phyloP scores from a whole-genome alignment of 345 rosid species.

The Alliaria petiolata region DNA sequence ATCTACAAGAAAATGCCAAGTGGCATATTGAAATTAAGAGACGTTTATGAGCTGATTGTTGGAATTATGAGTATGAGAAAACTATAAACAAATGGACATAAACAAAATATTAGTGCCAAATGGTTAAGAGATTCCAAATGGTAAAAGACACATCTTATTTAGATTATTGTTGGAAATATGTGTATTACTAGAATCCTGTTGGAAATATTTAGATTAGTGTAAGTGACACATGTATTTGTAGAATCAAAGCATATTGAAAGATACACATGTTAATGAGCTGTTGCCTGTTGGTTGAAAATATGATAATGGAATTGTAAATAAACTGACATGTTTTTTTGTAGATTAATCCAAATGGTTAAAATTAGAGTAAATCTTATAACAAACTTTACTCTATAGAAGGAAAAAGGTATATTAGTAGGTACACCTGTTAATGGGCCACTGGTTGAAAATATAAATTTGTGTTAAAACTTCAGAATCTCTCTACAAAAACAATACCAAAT shows the following conservation, averaged over 20 bases:
- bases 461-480: not conserved
- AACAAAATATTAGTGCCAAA: no score
- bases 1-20: not conserved
- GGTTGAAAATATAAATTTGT: not conserved
- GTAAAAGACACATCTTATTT: no score
- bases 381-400: not conserved
- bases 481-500: not conserved
- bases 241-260: not conserved
- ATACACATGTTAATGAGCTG: not conserved
- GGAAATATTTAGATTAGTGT: no score
- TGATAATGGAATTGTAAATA: not conserved
- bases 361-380: not conserved
- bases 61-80: no score
- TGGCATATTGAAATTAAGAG: no score
- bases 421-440: not conserved
- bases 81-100: no score
- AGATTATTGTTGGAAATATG: no score
- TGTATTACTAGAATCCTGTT: no score
- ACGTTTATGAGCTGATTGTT: no score
- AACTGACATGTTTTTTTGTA: not conserved
- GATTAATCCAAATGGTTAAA: not conserved
- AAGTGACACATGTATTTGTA: no score
- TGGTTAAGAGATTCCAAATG: no score
- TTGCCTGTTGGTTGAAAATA: not conserved
- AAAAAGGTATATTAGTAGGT: not conserved